Conservation (phyloP, 345 rosid genomes). For the Arabis hirsuta region DNA sequence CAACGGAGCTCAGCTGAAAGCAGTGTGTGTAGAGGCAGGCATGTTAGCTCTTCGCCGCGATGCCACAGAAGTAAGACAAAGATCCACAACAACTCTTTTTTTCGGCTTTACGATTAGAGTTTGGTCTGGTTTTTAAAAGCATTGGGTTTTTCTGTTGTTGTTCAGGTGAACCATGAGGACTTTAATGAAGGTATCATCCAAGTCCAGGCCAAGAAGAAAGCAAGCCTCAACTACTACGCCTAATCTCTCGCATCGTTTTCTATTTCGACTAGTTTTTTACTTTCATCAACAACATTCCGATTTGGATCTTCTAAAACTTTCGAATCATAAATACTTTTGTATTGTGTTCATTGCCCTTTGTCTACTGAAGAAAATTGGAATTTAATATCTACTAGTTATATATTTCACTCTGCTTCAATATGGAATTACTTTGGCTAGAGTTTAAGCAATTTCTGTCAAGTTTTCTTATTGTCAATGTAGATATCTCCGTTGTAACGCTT, state of each 20-base stretch:
- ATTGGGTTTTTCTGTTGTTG: conserved; percentile 4
- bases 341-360: conserved; percentile 1
- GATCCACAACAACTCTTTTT: conserved; percentile 2
- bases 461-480: too few species aligned
- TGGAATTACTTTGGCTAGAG: not conserved
- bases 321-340: conserved; percentile 21
- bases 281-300: not conserved
- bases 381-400: not conserved
- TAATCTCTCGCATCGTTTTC: conserved; percentile 33
- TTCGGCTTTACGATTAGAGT: not conserved
- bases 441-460: not conserved
- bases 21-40: conserved; percentile 99
- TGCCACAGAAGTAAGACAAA: conserved; percentile 80
- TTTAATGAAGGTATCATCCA: conserved; percentile 99
- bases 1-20: conserved; percentile 97
- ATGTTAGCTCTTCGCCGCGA: conserved; percentile 99
- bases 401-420: not conserved
- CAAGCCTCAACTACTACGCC: conserved; percentile 96
- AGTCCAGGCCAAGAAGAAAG: conserved; percentile 99
- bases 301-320: conserved; percentile 24
- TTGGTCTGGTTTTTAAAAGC: conserved; percentile 29
- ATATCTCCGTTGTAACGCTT: not conserved
- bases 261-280: conserved; percentile 25
- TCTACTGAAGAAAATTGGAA: not conserved
- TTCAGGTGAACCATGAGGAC: conserved; percentile 96